Conservation (phyloP, 2,329 filamentous ascomycete genomes). For the Balansia obtecta region DNA sequence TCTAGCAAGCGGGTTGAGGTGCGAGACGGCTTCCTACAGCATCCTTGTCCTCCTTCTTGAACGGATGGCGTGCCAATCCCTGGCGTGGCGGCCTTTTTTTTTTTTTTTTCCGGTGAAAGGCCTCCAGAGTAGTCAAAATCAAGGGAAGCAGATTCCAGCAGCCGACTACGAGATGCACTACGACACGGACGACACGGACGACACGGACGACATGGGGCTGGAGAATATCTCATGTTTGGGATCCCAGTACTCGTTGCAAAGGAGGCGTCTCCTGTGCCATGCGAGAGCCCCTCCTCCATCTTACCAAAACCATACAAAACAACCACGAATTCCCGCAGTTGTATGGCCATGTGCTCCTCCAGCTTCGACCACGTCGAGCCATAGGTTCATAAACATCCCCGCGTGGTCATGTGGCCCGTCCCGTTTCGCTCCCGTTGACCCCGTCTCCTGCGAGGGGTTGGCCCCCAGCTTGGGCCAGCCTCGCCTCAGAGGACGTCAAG, state of each 20-base stretch:
- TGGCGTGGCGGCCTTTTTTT: not conserved
- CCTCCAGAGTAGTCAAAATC: not conserved
- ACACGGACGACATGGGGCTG: not conserved
- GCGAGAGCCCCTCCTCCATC: too few relatives aligned
- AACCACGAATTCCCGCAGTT: too few relatives aligned
- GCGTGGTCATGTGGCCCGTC: not conserved
- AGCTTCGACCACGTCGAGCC: not conserved
- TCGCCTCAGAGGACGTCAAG: not conserved
- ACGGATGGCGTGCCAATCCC: slow-evolving; percentile 1
- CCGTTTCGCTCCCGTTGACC: not conserved
- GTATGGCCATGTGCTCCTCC: not conserved
- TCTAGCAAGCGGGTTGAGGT: not conserved
- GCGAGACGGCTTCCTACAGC: not conserved
- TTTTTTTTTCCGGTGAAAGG: not conserved
- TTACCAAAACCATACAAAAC: too few relatives aligned
- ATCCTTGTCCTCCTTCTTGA: not conserved
- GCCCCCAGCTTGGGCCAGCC: too few relatives aligned
- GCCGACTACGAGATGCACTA: not conserved
- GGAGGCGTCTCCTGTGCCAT: too few relatives aligned
- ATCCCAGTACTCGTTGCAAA: too few relatives aligned
- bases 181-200: too few relatives aligned
- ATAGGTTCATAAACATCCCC: not conserved
- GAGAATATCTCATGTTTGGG: too few relatives aligned
- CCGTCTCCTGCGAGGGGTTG: too few relatives aligned
- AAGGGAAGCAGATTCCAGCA: not conserved